These are phyloP conservation scores for Cryptococcus maquisensis DNA, from an alignment of 1,284 basidiomycete species.

Conservation along the genomic window DNA sequence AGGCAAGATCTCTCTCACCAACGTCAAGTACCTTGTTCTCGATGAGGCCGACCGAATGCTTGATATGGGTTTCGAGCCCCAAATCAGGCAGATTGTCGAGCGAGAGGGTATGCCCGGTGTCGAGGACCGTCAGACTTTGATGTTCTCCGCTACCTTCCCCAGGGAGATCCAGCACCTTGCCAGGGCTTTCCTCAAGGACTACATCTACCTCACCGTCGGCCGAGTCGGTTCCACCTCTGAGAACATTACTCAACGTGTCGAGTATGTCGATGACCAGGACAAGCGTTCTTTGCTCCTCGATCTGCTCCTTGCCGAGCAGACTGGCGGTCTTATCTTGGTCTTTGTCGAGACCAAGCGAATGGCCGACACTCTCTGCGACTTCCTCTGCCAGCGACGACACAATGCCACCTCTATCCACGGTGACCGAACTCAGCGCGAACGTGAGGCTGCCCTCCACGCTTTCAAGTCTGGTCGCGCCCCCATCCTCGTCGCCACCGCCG, in stretches of 20 bases:
- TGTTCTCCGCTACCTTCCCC: constrained; percentile 99
- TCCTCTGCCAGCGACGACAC: constrained; percentile 78
- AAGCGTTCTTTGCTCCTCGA: constrained; percentile 97
- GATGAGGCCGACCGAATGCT: constrained; percentile 99
- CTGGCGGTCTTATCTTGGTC: constrained; percentile 80
- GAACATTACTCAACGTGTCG: constrained; percentile 99
- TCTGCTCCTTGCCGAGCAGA: constrained; percentile 74
- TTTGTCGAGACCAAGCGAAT: constrained; percentile 99
- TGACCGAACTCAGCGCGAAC: constrained; percentile 95
- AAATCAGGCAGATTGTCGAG: constrained; percentile 97
- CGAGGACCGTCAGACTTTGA: constrained; percentile 91
- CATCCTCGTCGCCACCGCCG: constrained; percentile 95
- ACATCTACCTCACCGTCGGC: constrained; percentile 97
- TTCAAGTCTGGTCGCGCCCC: constrained; percentile 94
- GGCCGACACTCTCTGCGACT: constrained; percentile 98
- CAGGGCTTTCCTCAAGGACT: constrained; percentile 87
- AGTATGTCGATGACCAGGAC: constrained; percentile 96
- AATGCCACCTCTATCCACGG: constrained; percentile 97
- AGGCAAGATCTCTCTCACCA: constrained; percentile 90
- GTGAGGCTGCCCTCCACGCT: constrained; percentile 89
- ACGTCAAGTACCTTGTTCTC: constrained; percentile 96
- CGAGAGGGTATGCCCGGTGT: constrained; percentile 97
- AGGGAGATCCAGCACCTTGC: constrained; percentile 98
- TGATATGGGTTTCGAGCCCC: constrained; percentile 99
- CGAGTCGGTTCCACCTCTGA: constrained; percentile 98